phyloP scores from a whole-genome alignment of 1,139 yeast species.

The Suhomyces coccinellae region DNA sequence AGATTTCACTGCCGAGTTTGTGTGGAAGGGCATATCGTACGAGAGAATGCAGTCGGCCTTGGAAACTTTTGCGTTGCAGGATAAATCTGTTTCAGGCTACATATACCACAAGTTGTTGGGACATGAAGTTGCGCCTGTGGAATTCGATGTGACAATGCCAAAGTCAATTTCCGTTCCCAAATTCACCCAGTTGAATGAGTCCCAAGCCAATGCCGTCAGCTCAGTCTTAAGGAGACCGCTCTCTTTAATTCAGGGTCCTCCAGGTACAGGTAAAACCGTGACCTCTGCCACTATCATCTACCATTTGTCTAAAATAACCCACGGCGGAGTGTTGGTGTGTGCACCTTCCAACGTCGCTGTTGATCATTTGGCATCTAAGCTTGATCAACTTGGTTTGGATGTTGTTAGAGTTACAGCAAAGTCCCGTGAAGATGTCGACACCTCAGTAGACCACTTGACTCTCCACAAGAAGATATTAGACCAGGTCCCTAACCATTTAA shows the following conservation, averaged over 20 bases:
- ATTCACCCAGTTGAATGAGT: constrained; percentile 67
- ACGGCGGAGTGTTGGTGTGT: constrained; percentile 72
- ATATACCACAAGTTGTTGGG: constrained; percentile 82
- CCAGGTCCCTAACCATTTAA: constrained; percentile 55
- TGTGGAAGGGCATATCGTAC: constrained; percentile 86
- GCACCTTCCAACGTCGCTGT: constrained; percentile 97
- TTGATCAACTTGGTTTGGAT: constrained; percentile 64
- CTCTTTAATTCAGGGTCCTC: constrained; percentile 95
- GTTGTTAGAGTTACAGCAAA: constrained; percentile 79
- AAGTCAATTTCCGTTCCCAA: constrained; percentile 62
- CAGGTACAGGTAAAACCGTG: constrained; percentile 96
- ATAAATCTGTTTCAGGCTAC: constrained; percentile 72
- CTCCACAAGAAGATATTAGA: constrained; percentile 51
- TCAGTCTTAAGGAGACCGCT: constrained; percentile 73
- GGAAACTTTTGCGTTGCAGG: constrained; percentile 67
- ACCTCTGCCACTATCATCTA: constrained; percentile 88
- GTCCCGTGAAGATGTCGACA: constrained; percentile 78
- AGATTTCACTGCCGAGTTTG: constrained; percentile 82
- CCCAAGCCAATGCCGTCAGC: constrained; percentile 78
- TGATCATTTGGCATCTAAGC: constrained; percentile 80
- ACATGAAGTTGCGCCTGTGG: constrained; percentile 68
- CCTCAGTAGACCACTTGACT: constrained; percentile 54
- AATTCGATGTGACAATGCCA: constrained; percentile 63
- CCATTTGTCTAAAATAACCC: constrained; percentile 62
- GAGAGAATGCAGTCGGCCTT: constrained; percentile 83